phyloP scores from a whole-genome alignment of 2,329 filamentous ascomycete genomes.

The Coccinonectria pachysandricola region DNA sequence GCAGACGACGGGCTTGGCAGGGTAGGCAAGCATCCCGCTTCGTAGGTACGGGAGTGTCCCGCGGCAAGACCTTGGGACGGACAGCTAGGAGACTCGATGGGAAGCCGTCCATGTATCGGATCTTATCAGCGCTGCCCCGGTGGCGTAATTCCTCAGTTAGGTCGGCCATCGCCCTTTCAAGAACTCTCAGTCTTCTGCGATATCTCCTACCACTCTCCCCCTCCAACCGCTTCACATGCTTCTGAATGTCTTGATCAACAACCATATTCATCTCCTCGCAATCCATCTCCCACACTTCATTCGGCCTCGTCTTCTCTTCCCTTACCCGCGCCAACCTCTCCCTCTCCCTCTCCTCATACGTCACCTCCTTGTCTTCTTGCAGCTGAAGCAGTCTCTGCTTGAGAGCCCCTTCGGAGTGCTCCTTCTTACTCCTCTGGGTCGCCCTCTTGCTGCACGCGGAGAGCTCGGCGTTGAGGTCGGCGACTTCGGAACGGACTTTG shows the following conservation, averaged over 20 bases:
- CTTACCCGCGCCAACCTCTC: background rate
- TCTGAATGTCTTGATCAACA: no score
- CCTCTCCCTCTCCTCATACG: background rate
- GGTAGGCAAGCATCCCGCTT: slow-evolving; percentile 11
- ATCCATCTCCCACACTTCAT: background rate
- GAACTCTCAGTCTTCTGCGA: slow-evolving; percentile 3
- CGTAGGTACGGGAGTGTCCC: background rate
- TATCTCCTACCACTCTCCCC: slow-evolving; percentile 1
- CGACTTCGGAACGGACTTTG: no score
- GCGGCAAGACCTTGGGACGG: slow-evolving; percentile 9
- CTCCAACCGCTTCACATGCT: background rate
- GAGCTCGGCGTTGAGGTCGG: no score
- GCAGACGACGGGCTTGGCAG: slow-evolving; percentile 12
- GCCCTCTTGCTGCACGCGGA: background rate
- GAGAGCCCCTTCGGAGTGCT: slow-evolving; percentile 1
- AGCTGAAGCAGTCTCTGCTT: no score
- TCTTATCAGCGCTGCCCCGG: slow-evolving; percentile 4
- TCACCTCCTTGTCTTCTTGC: background rate
- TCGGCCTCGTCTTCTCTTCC: background rate
- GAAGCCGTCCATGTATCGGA: slow-evolving; percentile 20
- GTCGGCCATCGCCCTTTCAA: slow-evolving; percentile 8
- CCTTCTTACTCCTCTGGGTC: background rate
- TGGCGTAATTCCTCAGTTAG: no score
- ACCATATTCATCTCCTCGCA: no score
- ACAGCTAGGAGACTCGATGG: slow-evolving; percentile 11